Base-by-base conservation (phyloP, 2,329 filamentous ascomycete species). In the Paraconiothyrium sp. region DNA sequence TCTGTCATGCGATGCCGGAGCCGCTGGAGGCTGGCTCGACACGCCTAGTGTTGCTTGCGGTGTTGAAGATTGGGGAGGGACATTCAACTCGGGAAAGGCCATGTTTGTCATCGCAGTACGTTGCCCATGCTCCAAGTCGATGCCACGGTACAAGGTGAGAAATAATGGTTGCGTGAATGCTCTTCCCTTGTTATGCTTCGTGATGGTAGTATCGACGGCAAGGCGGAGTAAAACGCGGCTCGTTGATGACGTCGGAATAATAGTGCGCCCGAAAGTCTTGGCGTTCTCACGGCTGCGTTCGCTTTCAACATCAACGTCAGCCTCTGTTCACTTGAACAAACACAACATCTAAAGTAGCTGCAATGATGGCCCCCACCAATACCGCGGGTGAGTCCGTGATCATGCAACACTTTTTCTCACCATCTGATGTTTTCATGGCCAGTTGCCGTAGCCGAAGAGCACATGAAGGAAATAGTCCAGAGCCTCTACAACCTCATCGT, bases 401-500 rank as follows among this genome's bases (percentile, higher is more conserved):
- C 55, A 37, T 51, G 2, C 3, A 37, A 13, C 2, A 27, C 62
- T 16, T 67, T 27, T 14, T 24, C 4, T 41, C 24, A 46, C 37
- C 43, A 49, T 35, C 62, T 27, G 73, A 78, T 58, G 64, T 72
- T 74, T 61, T 30, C 60, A 66, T 68, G 46, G 44, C 63, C 68
- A 44, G 63, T 72, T 49, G 57, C 63, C 24, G 46, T 69, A 3
- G 75, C 74, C 16, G 74, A 78, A 85, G 83, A 79, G 51, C 84
- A 87, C 67, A 79, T 89, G 57, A 88, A 88, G 76, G 83, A 84
- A 49, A 84, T 89, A 60, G 87, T 89, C 65, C 85, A 88, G 67
- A 85, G 87, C 67, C 82, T 90, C 55, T 89, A 86, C 79, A 84
- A 88, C 65, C 77, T 85, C 44, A 81, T 84, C 54, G 84, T 88